Base-by-base conservation (phyloP, 2,329 filamentous ascomycete genomes). In the Fusarium tjaetaba region DNA sequence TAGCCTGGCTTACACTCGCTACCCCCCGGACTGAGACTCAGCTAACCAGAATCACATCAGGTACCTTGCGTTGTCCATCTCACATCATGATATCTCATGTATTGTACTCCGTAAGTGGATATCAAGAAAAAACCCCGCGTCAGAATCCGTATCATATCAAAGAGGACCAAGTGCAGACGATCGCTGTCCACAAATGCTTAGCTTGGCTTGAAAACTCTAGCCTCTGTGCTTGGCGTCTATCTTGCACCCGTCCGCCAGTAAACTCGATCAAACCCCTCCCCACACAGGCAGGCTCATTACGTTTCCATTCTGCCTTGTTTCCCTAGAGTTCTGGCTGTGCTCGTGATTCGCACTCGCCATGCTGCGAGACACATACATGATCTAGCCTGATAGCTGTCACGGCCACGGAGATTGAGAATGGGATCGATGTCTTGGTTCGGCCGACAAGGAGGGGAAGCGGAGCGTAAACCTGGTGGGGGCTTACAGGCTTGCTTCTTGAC, bases 71-170 rank as follows among this genome's bases (percentile, higher is more conserved):
- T 65, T 57, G 56, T 41, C 52, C 68, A 65, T 72, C 68, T 74
- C 68, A 66, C 64, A 74, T 58, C 59, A 71, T 69, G 66, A 72
- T 74, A 60, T 62, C 63, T 74, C 9, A 32, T 36, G 49, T 52
- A 20, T 18, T 20, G 30, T 36, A 52, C 61, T 66, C 52, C 32
- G 24, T 51, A 41, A 65, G 71, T 74, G 71, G 64, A 66, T 74
- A 57, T 58, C 45, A 70, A 52, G 58, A 74, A 73, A 74, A 73
- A 73, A 36, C 63, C 71, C 71, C 63, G 71, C 71, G 60, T 65
- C 57, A 69, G 51, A 72, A 43, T 43, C 65, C 49, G 68, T 73
- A 63, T 61, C 51, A 61, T 61, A 65, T 36, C 68, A 52, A 74
- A 64, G 51, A 57, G 68, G 66, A 41, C 49, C 59, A 72, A 61